Evolutionary conservation across 306 rosid species (phyloP).

Genomic region (Gynostemma pentaphyllum): DNA sequence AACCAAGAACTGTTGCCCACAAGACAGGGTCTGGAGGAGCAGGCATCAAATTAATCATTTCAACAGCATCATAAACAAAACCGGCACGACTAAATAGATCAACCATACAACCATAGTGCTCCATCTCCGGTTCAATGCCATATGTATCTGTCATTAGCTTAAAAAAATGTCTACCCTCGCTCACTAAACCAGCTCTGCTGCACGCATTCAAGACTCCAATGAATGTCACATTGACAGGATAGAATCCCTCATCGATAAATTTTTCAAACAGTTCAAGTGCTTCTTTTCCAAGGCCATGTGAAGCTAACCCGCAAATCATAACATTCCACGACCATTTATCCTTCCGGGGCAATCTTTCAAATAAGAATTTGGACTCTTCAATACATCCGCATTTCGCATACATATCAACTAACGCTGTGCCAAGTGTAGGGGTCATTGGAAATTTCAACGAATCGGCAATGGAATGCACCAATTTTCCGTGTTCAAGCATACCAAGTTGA

Average conservation of each 20-base stretch:
- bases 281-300: constrained; percentile 48
- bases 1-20: constrained; percentile 68
- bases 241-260: constrained; percentile 38
- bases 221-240: constrained; percentile 49
- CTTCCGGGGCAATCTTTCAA: constrained; percentile 30
- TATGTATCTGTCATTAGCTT: constrained; percentile 44
- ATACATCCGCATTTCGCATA: constrained; percentile 81
- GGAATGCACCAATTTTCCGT: constrained; percentile 43
- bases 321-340: constrained; percentile 73
- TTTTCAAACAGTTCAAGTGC: constrained; percentile 38
- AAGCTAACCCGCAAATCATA: constrained; percentile 68
- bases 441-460: constrained; percentile 31
- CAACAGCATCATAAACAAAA: constrained; percentile 44
- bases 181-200: constrained; percentile 53
- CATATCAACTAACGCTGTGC: constrained; percentile 71
- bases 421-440: constrained; percentile 34
- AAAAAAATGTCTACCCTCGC: constrained; percentile 45
- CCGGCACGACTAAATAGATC: constrained; percentile 63
- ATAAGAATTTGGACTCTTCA: constrained; percentile 38
- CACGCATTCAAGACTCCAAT: constrained; percentile 70
- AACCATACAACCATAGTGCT: constrained; percentile 86
- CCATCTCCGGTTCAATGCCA: constrained; percentile 61
- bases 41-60: constrained; percentile 39
- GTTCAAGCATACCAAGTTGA: constrained; percentile 51
- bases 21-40: constrained; percentile 48